Evolutionary conservation across 2,329 filamentous ascomycete genomes (phyloP).

Genomic region (Cladosporium sp.): DNA sequence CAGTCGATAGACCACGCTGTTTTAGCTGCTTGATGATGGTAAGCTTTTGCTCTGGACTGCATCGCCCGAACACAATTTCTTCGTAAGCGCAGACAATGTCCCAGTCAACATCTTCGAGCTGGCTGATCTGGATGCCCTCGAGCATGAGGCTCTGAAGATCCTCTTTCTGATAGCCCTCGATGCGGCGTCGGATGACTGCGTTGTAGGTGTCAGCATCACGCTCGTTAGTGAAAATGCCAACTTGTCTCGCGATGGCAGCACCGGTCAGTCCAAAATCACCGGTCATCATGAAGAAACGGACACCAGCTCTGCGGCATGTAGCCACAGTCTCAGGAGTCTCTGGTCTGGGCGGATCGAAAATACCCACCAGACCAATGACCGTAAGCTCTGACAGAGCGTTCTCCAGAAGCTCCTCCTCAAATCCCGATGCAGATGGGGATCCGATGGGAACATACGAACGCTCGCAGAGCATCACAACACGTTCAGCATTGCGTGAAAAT

Average conservation of each 20-base stretch:
- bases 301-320: slow-evolving; percentile 43
- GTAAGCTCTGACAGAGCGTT: slow-evolving; percentile 19
- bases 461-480: slow-evolving; percentile 43
- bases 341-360: slow-evolving; percentile 31
- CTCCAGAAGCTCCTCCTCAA: slow-evolving; percentile 47
- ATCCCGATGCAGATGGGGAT: slow-evolving; percentile 40
- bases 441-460: slow-evolving; percentile 27
- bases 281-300: slow-evolving; percentile 48
- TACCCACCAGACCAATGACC: slow-evolving; percentile 30
- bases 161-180: neutral
- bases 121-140: slow-evolving; percentile 42
- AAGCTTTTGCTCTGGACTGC: slow-evolving; percentile 44
- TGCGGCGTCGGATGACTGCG: neutral
- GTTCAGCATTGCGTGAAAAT: slow-evolving; percentile 41
- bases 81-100: slow-evolving; percentile 42
- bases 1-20: slow-evolving; percentile 41
- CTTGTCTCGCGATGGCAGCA: slow-evolving; percentile 42
- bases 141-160: slow-evolving; percentile 20
- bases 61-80: slow-evolving; percentile 42
- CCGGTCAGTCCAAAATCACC: slow-evolving; percentile 46
- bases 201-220: slow-evolving; percentile 38
- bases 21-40: slow-evolving; percentile 44
- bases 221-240: slow-evolving; percentile 39
- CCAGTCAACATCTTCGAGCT: slow-evolving; percentile 41
- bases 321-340: slow-evolving; percentile 38